phyloP scores from a whole-genome alignment of 306 rosid genomes.

The Ziziphus jujuba region DNA sequence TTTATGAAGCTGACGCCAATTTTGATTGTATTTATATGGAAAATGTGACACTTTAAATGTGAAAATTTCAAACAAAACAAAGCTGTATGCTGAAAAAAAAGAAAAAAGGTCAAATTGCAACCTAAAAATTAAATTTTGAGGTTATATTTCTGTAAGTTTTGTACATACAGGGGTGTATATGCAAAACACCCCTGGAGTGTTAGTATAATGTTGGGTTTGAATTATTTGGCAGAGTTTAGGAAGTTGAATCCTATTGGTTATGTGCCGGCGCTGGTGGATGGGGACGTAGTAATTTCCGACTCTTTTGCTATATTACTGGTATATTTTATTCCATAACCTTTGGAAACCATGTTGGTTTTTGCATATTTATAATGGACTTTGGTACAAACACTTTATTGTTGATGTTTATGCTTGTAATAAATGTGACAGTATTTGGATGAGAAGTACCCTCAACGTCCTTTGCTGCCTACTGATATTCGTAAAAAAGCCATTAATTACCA shows the following conservation, averaged over 20 bases:
- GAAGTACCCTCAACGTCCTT: constrained; percentile 71
- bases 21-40: too few species aligned
- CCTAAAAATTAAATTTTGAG: too few species aligned
- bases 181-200: too few species aligned
- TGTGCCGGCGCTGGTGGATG: constrained; percentile 71
- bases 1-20: constrained; percentile 2
- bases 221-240: constrained; percentile 43
- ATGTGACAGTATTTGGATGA: constrained; percentile 69
- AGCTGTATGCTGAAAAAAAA: too few species aligned
- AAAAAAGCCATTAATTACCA: constrained; percentile 70
- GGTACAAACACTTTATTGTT: neutral
- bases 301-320: constrained; percentile 79
- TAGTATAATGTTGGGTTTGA: too few species aligned
- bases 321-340: neutral
- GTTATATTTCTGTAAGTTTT: too few species aligned
- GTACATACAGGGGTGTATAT: too few species aligned
- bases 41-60: too few species aligned
- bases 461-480: constrained; percentile 60
- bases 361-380: neutral
- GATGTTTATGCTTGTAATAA: neutral
- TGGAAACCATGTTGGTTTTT: neutral
- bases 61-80: too few species aligned
- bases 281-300: constrained; percentile 45
- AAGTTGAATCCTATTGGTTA: constrained; percentile 66
- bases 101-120: too few species aligned